Evolutionary conservation across 1,139 yeast genomes (phyloP), one percentile per base, ranked within the genome.

Genomic region (Lodderomyces theae): DNA sequence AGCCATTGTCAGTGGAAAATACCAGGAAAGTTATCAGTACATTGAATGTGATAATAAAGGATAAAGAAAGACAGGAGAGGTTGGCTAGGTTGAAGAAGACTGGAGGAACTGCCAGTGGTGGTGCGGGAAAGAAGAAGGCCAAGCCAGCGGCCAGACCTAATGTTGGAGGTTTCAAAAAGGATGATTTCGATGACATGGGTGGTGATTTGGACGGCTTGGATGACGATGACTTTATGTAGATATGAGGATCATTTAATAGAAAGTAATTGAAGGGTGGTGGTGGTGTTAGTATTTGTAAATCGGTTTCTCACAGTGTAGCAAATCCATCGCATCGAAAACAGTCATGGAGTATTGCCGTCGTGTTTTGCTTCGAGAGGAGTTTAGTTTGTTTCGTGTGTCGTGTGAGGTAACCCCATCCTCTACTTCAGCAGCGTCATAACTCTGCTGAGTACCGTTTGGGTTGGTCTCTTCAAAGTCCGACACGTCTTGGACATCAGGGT

Each of bases 111-210:
- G 80, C 92, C 32, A 84, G 94, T 35, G 95, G 94, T 57, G 95
- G 97, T 60, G 92, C 95, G 24, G 97, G 96, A 58, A 88, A 87
- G 76, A 86, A 88, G 80, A 89, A 90, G 79, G 90, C 82, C 49
- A 89, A 88, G 72, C 74, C 77, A 23, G 79, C 80, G 24, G 80
- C 74, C 24, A 86, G 86, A 53, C 79, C 90, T 39, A 82, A 86
- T 59, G 78, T 84, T 53, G 85, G 85, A 46, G 83, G 85, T 45
- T 80, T 83, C 5, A 80, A 80, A 60, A 84, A 86, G 67, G 89
- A 86, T 57, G 82, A 81, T 53, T 79, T 73, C 37, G 74, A 77
- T 52, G 95, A 83, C 53, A 80, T 79, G 45, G 51, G 65, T 58
- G 69, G 57, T 41, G 77, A 78, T 46, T 67, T 57, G 40, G 78